Evolutionary conservation across 441 rosid species (phyloP), one percentile per base, ranked within the genome.

Genomic region (Aquilaria agallochum): DNA sequence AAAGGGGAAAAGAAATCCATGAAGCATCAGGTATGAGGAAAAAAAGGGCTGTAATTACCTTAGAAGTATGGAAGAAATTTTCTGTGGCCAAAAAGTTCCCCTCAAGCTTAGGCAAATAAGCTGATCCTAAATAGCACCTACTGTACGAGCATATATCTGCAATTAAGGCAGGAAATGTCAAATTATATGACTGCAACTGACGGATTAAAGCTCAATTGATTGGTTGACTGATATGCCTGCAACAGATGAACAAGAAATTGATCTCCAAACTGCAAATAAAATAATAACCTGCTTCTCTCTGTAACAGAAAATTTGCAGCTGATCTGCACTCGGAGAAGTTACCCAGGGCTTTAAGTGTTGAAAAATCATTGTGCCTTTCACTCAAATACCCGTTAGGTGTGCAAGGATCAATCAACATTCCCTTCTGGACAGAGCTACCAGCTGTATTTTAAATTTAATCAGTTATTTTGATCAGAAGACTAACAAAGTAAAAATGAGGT

Each of bases 251-350:
- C 5, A 36, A 36, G 42, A 3, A 36, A 36, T 2, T 36, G 42
- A 36, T 36, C 7, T 36, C 42, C 7, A 36, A 36, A 36, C 5
- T 34, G 7, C 5, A 36, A 2, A 36, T 2, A 36, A 36, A 36
- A 36, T 36, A 36, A 36, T 36, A 36, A 90, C 98, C 95, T 81
- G 80, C 86, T 78, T 79, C 98, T 68, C 75, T 79, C 54, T 83
- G 90, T 70, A 90, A 75, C 51, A 90, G 72, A 53, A 53, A 56
- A 8, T 78, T 62, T 31, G 96, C 82, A 57, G 90, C 88, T 27
- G 92, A 76, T 75, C 96, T 88, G 77, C 97, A 93, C 72, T 83
- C 77, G 8, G 98, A 90, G 81, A 86, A 93, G 85, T 90, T 90
- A 54, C 98, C 98, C 70, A 56, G 68, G 30, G 91, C 78, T 59